These are phyloP conservation scores for Ogataea glucozyma DNA, from an alignment of 805 yeast species.

Conservation along the genomic window DNA sequence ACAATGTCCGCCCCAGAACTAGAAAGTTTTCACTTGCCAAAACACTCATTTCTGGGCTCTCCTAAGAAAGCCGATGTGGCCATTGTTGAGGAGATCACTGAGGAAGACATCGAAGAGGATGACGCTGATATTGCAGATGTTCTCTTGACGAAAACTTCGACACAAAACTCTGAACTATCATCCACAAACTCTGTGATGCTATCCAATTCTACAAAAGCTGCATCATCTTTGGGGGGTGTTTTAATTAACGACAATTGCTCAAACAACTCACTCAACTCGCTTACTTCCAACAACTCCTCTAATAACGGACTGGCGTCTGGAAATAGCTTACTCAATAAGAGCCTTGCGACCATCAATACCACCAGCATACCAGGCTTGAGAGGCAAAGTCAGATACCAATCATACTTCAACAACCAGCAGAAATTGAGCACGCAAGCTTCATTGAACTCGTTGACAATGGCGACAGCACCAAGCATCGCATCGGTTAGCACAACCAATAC, in stretches of 20 bases:
- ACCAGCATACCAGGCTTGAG: constrained; percentile 30
- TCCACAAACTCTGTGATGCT: constrained; percentile 23
- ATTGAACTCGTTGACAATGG: constrained; percentile 19
- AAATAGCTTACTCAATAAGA: constrained; percentile 14
- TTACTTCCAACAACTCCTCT: constrained; percentile 24
- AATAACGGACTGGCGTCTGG: constrained; percentile 6
- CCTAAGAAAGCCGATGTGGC: constrained; percentile 35
- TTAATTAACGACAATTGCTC: constrained; percentile 28
- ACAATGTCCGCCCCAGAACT: constrained; percentile 24
- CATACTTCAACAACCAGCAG: constrained; percentile 32
- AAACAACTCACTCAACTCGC: constrained; percentile 29
- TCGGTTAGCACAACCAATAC: constrained; percentile 9
- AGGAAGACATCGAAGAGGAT: constrained; percentile 28
- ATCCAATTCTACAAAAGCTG: constrained; percentile 17
- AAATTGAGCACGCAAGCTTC: constrained; percentile 23
- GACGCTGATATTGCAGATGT: constrained; percentile 8
- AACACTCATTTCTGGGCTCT: constrained; percentile 33
- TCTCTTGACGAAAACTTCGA: constrained; percentile 15
- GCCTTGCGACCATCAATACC: constrained; percentile 19
- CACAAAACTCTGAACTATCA: constrained; percentile 25
- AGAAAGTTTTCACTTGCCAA: constrained; percentile 26
- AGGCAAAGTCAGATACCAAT: constrained; percentile 36
- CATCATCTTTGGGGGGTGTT: constrained; percentile 21
- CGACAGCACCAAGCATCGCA: constrained; percentile 11
- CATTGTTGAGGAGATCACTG: constrained; percentile 33